Percentiles rank a stretch among this genome's conserved stretches.
Evolutionary conservation across 805 yeast species (phyloP).

Genomic region (Monosporozyma aquatica): DNA sequence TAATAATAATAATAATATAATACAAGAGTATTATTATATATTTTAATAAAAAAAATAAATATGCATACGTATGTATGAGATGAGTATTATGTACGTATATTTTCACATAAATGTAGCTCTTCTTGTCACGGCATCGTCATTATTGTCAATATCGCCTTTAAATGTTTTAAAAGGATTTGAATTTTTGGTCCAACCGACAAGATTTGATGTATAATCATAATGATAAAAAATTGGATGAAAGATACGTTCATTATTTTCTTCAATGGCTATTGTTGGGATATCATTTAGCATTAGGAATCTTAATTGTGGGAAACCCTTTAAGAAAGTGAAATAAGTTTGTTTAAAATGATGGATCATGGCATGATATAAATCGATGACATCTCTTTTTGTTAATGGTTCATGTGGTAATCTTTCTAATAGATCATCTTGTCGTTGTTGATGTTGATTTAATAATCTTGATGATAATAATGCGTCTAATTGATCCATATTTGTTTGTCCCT

Average conservation of each 20-base stretch:
- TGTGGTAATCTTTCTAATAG: slow-evolving; percentile 23
- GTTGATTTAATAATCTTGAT: slow-evolving; percentile 2
- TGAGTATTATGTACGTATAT: neutral
- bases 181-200: slow-evolving; percentile 24
- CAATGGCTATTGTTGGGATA: slow-evolving; percentile 29
- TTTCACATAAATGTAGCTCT: slow-evolving; percentile 14
- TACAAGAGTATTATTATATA: too few relatives aligned
- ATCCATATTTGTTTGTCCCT: neutral
- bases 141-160: slow-evolving; percentile 5
- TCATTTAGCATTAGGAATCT: slow-evolving; percentile 35
- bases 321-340: slow-evolving; percentile 30
- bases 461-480: slow-evolving; percentile 3
- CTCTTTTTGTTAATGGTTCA: slow-evolving; percentile 25
- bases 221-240: slow-evolving; percentile 33
- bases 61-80: neutral
- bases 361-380: slow-evolving; percentile 30
- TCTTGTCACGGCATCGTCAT: slow-evolving; percentile 14
- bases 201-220: slow-evolving; percentile 26
- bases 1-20: too few relatives aligned
- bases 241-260: slow-evolving; percentile 22
- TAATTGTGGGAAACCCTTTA: slow-evolving; percentile 28
- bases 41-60: too few relatives aligned
- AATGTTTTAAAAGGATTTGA: slow-evolving; percentile 8
- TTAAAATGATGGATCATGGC: slow-evolving; percentile 33
- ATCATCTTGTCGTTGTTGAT: slow-evolving; percentile 9